A percentile compares a stretch with the other conserved stretches of the same genome.
These are phyloP conservation scores for Crotalaria pallida DNA, from an alignment of 306 rosid genomes.

Conservation along the genomic window DNA sequence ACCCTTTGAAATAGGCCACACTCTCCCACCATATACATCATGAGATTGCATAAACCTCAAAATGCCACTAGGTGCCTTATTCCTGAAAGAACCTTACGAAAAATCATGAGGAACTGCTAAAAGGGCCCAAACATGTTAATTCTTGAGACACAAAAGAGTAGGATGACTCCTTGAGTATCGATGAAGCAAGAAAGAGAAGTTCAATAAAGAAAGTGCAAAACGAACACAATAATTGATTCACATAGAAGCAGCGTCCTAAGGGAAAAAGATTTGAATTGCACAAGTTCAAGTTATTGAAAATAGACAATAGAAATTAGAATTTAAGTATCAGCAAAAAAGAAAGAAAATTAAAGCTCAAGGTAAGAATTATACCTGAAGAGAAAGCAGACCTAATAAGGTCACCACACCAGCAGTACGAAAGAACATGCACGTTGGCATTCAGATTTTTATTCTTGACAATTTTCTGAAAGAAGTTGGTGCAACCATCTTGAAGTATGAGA, in stretches of 20 bases:
- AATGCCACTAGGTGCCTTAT: neutral
- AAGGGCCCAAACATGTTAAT: neutral
- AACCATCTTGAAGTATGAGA: conserved; percentile 81
- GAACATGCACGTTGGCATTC: conserved; percentile 70
- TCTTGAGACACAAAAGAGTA: neutral
- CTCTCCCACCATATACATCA: neutral
- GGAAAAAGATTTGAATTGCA: conserved; percentile 5
- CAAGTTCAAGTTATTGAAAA: conserved; percentile 2
- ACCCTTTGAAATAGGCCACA: neutral
- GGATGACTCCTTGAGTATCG: neutral
- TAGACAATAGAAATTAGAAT: neutral
- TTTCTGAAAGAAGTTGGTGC: conserved; percentile 65
- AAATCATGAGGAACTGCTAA: neutral
- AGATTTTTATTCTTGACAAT: conserved; percentile 56
- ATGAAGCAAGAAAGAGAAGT: neutral
- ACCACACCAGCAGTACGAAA: conserved; percentile 98
- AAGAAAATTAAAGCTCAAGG: conserved; percentile 4
- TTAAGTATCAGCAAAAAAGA: conserved; percentile 10
- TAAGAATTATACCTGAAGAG: conserved; percentile 62
- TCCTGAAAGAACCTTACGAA: neutral
- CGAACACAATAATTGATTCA: conserved; percentile 10
- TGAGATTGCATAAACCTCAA: neutral
- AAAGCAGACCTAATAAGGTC: conserved; percentile 90
- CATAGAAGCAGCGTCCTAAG: neutral
- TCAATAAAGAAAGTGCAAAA: neutral